Evolutionary conservation across 768 basidiomycete species (phyloP), one percentile per base, ranked within the genome.

Genomic region (Mycena rosella): DNA sequence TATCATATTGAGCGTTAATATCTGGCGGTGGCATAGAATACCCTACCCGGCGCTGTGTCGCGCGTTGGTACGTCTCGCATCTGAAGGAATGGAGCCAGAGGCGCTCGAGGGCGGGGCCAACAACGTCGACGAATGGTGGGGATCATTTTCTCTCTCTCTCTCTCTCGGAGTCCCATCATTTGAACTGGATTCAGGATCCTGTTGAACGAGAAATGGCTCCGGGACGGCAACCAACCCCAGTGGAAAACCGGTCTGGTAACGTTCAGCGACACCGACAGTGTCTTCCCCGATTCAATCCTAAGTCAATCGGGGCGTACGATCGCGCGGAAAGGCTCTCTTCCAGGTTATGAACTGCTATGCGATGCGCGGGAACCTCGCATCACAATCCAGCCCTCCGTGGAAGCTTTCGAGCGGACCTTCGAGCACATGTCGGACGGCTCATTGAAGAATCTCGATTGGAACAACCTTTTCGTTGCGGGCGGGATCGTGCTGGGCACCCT

Each of bases 191-290:
- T 27, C 36, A 66, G 65, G 65, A 48, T 66, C 32, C 58, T 66
- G 20, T 38, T n/a, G 44, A 60, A 66, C 53, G 65, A 66, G 11
- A 55, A 36, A 22, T 66, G 59, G 57, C 59, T 66, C 26, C 42
- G 45, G 26, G 65, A 60, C 45, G 56, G 40, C 40, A 27, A 40
- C 13, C 34, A 40, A 24, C 11, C 22, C 5, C 8, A 66, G 26
- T 66, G 65, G 65, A 58, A 66, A 15, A 30, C 49, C 13, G 66
- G 66, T 10, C 60, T 67, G 1, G 60, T 62, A 34, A 67, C 47
- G n/a, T 36, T 67, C 24, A 10, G 13, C 17, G 40, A 67, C 6
- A 47, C 49, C 54, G 42, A 67, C 2, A 36, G 13, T 26, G 48
- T 56, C 3, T 62, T 67, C 47, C 54, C 45, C 22, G 62, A 20